A percentile compares a stretch with the other conserved stretches of the same genome.
These are phyloP conservation scores for Beta macrorhiza DNA, from an alignment of 179 eudicot species.

Conservation along the genomic window DNA sequence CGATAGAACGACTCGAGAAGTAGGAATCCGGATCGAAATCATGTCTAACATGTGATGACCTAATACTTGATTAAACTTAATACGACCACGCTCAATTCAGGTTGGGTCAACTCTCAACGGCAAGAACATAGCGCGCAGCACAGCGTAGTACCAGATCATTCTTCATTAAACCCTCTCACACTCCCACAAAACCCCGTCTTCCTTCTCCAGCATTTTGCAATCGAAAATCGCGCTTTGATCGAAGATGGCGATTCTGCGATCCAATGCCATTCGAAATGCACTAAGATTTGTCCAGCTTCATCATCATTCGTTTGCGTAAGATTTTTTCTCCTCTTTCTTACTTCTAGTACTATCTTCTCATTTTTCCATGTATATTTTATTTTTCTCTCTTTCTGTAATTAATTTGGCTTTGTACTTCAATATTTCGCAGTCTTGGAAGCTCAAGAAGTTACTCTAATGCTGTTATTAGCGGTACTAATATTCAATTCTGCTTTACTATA, in stretches of 20 bases:
- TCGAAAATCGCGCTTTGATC: constrained; percentile 2
- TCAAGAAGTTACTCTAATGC: constrained; percentile 47
- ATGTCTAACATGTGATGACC: too few relatives aligned
- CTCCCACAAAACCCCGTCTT: neutral
- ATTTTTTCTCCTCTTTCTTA: neutral
- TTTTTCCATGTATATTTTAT: neutral
- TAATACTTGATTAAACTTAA: too few relatives aligned
- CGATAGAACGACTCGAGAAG: too few relatives aligned
- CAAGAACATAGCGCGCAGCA: too few relatives aligned
- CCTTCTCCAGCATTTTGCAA: neutral
- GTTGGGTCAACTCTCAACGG: too few relatives aligned
- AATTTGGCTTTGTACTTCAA: neutral
- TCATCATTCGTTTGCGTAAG: constrained; percentile 33
- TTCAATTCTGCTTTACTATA: neutral
- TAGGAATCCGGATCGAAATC: too few relatives aligned
- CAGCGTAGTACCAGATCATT: too few relatives aligned
- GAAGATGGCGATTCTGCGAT: constrained; percentile 48
- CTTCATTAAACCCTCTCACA: constrained; percentile 1
- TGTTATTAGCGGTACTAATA: constrained; percentile 34
- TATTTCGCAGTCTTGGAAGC: constrained; percentile 52
- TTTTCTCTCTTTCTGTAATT: neutral
- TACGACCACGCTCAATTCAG: too few relatives aligned
- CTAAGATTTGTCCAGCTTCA: constrained; percentile 28
- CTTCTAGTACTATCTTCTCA: neutral
- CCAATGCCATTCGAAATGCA: constrained; percentile 37